Base-by-base conservation (phyloP, 768 basidiomycete genomes). In the Rhodotorula paludigena region DNA sequence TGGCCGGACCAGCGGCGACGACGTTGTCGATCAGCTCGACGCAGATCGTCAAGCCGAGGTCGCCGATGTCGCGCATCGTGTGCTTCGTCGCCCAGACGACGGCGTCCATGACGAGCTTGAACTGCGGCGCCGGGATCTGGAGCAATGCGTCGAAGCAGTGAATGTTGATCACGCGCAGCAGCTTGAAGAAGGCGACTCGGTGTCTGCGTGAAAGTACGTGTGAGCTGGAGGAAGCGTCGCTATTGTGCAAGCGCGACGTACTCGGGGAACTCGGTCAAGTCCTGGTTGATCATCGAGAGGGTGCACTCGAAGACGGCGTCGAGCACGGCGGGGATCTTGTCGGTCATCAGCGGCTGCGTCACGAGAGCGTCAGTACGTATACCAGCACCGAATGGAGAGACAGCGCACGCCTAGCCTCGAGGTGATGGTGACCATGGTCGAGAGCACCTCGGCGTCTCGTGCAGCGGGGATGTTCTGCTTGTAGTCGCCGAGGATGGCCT, bases 41-140 rank as follows among this genome's bases (percentile, higher is more conserved):
- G 75, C 89, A 91, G 78, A 97, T 93, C 71, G 78, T 80, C 42
- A 82, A 66, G 30, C 81, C 82, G 49, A 88, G 89, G 77, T 98
- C 94, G 9, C 92, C 90, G 69, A 99, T 96, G 78, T 98, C 94
- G 61, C 94, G 85, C 91, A 96, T 92, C 23, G 91, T 97, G 81
- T 99, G 96, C 79, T 99, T 99, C 82, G 97, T 94, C n/a, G 92
- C 94, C 94, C 96, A 99, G 58, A 94, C 88, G 72, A 97, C 89
- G 67, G 91, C 92, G 78, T 98, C 94, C 86, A 96, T 97, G 79
- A 96, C 89, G 66, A 98, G 81, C 81, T 96, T 97, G 84, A 98
- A 97, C 80, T 96, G 90, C 53, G 83, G 80, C 16, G 92, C 88
- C n/a, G 92, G 90, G 42, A 64, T 39, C 39, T 47, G 53, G 42